A percentile compares a stretch with the other conserved stretches of the same genome.
Evolutionary conservation across 1,284 basidiomycete species (phyloP).

Genomic region (Termitomyces sp.): DNA sequence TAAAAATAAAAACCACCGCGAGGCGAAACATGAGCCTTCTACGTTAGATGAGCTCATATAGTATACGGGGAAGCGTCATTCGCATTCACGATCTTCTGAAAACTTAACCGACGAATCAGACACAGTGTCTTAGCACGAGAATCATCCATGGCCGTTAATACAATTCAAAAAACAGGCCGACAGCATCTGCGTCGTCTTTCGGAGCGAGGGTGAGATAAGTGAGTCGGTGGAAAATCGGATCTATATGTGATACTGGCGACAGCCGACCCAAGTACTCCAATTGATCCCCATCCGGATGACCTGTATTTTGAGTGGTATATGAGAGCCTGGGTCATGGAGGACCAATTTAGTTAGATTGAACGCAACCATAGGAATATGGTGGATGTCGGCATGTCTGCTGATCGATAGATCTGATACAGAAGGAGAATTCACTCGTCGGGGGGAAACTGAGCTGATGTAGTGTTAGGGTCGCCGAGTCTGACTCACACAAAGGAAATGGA

Average conservation of each 20-base stretch:
- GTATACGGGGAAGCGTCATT: background rate
- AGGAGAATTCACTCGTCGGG: background rate
- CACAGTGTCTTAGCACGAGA: background rate
- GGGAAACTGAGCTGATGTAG: background rate
- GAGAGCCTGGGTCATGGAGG: background rate
- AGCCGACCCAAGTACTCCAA: background rate
- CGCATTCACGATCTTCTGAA: background rate
- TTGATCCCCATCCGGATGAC: background rate
- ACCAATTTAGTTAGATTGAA: conserved; percentile 1
- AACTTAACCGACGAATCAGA: too few relatives aligned
- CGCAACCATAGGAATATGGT: background rate
- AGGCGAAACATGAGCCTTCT: background rate
- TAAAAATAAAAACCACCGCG: background rate
- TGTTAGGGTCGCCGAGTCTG: background rate
- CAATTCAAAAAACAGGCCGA: background rate
- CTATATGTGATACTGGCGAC: background rate
- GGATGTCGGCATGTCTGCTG: background rate
- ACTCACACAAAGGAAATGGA: background rate
- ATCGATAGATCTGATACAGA: background rate
- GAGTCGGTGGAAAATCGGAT: background rate
- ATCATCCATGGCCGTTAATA: too few relatives aligned
- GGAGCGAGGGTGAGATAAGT: background rate
- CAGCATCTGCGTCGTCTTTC: background rate
- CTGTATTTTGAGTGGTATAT: background rate
- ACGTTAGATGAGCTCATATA: background rate